Evolutionary conservation across 2,329 filamentous ascomycete genomes (phyloP), one percentile per base, ranked within the genome.

Genomic region (Biscogniauxia sp.): DNA sequence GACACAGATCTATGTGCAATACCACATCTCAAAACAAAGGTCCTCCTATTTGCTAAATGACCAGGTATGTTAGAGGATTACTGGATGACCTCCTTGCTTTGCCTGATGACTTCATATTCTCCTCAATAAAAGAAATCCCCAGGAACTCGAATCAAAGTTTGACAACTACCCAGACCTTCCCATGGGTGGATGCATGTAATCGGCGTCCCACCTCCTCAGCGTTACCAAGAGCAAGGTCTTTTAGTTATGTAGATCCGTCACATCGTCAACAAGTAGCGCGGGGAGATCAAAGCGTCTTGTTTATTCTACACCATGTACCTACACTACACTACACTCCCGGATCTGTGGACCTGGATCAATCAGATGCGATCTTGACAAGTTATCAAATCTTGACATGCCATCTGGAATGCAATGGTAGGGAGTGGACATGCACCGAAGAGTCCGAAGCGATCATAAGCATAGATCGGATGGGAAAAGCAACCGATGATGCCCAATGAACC

Each of bases 111-210:
- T 45, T 45, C 37, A 45, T n/a, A 15, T 45, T 3, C 37, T 45
- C 37, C 37, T 17, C 37, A 45, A n/a, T 45, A 45, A n/a, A 45
- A 45, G 5, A 15, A 17, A 25, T 51, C 23, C 20, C 19, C 9
- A 19, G 50, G 50, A 51, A 51, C 50, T 51, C 20, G 50, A 51
- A 51, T 51, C 50, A 51, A 63, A 49, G 55, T 65, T 60, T 65
- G 41, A 57, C 54, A 51, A 59, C 37, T 49, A 17, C 28, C 28
- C 6, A 50, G 23, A 20, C 5, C 59, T 53, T 50, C 23, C 53
- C 37, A 26, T 54, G 37, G 50, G 28, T 54, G 51, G 50, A 37
- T 57, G 53, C 51, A 20, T 56, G 54, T 57, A 49, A 55, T 37
- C 57, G 52, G 51, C 54, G 50, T 51, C 58, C 54, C 28, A 56